These are phyloP conservation scores for Friedmanniomyces endolithicus DNA, from an alignment of 495 filamentous ascomycete genomes.

Conservation along the genomic window DNA sequence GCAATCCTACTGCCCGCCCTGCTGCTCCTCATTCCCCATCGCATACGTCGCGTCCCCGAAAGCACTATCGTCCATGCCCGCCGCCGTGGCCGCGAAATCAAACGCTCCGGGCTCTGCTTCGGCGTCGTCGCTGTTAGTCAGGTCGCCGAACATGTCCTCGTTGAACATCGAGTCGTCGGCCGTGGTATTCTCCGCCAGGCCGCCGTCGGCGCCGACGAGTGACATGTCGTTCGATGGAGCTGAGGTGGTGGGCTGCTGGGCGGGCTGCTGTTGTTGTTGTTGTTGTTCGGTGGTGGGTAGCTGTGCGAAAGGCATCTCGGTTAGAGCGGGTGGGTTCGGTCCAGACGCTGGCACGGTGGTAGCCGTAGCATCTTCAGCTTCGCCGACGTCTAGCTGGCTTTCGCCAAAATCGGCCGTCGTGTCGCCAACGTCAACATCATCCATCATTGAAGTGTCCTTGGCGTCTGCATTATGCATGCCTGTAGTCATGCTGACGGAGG, in stretches of 20 bases:
- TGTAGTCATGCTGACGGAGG: background rate
- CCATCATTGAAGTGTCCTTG: constrained; percentile 6
- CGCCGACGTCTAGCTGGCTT: background rate
- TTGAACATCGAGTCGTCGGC: constrained; percentile 46
- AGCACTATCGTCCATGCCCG: constrained; percentile 41
- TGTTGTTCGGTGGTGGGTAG: background rate
- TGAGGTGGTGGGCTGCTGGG: background rate
- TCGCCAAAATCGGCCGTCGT: constrained; percentile 14
- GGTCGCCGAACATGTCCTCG: constrained; percentile 44
- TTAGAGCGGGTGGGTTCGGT: background rate
- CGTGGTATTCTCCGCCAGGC: constrained; percentile 19
- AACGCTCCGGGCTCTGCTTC: constrained; percentile 33
- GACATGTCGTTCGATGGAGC: background rate
- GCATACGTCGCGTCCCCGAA: constrained; percentile 54
- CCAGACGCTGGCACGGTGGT: background rate
- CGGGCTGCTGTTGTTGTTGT: background rate
- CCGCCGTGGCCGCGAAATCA: constrained; percentile 34
- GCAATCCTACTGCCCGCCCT: background rate
- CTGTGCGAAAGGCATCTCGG: background rate
- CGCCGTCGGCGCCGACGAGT: background rate
- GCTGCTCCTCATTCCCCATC: constrained; percentile 39
- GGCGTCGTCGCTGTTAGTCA: constrained; percentile 39
- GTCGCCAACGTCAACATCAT: constrained; percentile 10
- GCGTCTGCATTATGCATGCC: background rate
- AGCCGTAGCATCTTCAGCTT: background rate